Evolutionary conservation across 495 filamentous ascomycete species (phyloP).

Genomic region (Talaromyces ruber): DNA sequence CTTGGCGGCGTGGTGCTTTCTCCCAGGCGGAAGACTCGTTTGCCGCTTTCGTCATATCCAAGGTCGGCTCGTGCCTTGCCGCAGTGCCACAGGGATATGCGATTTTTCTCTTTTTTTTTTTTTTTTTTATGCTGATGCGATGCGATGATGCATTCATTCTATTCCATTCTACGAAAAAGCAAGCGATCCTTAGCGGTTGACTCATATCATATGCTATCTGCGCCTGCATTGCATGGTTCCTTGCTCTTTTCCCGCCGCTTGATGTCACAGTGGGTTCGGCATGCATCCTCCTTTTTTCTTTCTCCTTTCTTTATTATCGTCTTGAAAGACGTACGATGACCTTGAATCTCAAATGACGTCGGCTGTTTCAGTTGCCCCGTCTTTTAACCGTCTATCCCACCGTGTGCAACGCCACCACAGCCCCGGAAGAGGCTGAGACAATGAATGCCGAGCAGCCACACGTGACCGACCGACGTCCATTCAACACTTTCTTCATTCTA

Average conservation of each 20-base stretch:
- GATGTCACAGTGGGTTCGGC: conserved; percentile 5
- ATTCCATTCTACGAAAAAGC: neutral
- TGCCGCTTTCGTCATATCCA: neutral
- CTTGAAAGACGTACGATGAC: neutral
- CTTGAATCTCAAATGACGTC: neutral
- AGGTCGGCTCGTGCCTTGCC: neutral
- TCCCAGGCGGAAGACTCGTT: neutral
- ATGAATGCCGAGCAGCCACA: neutral
- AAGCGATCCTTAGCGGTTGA: neutral
- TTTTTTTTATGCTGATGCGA: neutral
- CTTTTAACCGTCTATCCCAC: neutral
- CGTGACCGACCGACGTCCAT: neutral
- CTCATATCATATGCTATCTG: neutral
- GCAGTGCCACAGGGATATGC: neutral
- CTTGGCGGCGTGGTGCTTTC: neutral
- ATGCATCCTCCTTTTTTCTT: neutral
- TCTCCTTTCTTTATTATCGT: neutral
- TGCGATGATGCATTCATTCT: neutral
- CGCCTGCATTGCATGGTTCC: conserved; percentile 1
- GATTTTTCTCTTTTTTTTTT: neutral
- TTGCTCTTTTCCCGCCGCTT: conserved; percentile 3
- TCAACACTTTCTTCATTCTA: neutral
- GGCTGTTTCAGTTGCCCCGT: neutral
- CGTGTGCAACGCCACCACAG: neutral
- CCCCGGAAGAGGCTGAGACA: neutral